Conservation (phyloP, 208 protist species). For the Leishmania guyanensis region DNA sequence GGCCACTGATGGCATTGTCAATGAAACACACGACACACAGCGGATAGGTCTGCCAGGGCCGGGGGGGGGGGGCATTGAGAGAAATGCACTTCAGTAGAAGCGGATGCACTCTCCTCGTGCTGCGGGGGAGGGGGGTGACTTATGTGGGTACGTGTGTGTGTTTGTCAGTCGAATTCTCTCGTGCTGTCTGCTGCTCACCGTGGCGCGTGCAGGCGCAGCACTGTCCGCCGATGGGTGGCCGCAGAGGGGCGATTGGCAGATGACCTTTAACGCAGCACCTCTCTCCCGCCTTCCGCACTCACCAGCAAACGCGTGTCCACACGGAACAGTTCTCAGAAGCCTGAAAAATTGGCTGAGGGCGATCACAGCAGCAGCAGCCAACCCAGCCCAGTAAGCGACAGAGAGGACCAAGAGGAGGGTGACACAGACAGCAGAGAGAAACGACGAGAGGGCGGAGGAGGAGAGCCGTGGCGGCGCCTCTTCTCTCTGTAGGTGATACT, state of each 20-base stretch:
- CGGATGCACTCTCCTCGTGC: no score
- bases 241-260: not conserved
- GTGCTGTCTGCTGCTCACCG: not conserved
- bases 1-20: not conserved
- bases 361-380: not conserved
- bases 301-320: not conserved
- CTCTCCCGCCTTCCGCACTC: not conserved
- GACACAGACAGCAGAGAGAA: not conserved
- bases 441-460: not conserved
- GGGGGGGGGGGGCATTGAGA: no score
- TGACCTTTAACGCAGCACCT: not conserved
- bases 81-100: no score
- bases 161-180: not conserved
- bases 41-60: not conserved
- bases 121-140: not conserved
- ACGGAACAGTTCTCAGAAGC: not conserved
- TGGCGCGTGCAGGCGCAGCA: not conserved
- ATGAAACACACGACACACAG: not conserved
- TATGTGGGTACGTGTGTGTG: not conserved
- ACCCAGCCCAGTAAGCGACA: not conserved
- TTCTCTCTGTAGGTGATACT: slow-evolving; percentile 3
- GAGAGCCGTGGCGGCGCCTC: not conserved
- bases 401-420: not conserved
- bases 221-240: not conserved
- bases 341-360: not conserved